Conservation (phyloP, 164 flowering plant genomes). For the Tetracentron sinense region DNA sequence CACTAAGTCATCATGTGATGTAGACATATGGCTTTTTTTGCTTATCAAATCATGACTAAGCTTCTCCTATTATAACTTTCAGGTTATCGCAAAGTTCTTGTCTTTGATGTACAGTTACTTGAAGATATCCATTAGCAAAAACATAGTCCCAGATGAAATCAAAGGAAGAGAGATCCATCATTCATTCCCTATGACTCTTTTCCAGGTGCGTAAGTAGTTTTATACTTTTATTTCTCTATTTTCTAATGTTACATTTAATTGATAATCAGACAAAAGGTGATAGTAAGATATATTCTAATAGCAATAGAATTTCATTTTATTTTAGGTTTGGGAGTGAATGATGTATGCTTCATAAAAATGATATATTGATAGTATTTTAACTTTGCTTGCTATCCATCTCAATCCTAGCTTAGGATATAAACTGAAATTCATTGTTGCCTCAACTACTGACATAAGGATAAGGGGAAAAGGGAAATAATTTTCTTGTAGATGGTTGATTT, state of each 20-base stretch:
- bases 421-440: too few species aligned
- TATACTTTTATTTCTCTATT: too few species aligned
- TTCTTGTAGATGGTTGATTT: too few species aligned
- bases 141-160: conserved; percentile 83
- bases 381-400: too few species aligned
- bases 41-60: background rate
- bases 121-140: conserved; percentile 78
- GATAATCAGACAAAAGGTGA: background rate
- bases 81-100: conserved; percentile 97
- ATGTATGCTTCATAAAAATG: background rate
- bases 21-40: background rate
- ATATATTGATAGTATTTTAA: too few species aligned
- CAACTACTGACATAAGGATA: too few species aligned
- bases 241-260: background rate
- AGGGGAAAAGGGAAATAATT: too few species aligned
- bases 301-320: too few species aligned
- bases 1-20: background rate
- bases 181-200: conserved; percentile 88
- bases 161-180: conserved; percentile 95
- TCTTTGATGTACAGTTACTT: conserved; percentile 87
- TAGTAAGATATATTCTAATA: background rate
- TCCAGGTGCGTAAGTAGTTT: conserved; percentile 48
- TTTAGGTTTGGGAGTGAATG: background rate
- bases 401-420: too few species aligned
- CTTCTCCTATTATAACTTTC: conserved; percentile 10